Conservation (phyloP, 2,329 filamentous ascomycete species). For the Diaporthe batatas region DNA sequence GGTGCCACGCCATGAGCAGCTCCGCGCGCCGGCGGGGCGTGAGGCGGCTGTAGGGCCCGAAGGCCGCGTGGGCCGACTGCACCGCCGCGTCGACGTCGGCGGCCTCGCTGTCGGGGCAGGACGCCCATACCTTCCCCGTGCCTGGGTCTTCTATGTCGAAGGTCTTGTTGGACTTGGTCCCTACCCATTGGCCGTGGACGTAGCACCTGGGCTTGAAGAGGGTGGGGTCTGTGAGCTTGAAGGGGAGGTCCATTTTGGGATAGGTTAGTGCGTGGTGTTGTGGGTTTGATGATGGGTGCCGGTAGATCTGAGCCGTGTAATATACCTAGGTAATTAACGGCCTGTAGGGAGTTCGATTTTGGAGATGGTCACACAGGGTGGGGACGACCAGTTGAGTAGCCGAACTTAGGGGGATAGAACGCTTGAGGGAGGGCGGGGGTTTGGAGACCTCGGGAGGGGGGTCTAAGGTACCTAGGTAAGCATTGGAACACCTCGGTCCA, state of each 20-base stretch:
- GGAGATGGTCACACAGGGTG: constrained; percentile 22
- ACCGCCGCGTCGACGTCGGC: constrained; percentile 56
- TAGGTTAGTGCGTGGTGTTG: not conserved
- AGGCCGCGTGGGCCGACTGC: constrained; percentile 52
- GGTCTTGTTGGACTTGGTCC: constrained; percentile 59
- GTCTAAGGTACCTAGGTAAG: not conserved
- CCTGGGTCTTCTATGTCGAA: constrained; percentile 69
- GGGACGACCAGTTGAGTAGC: constrained; percentile 2
- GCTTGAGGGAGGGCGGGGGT: constrained; percentile 19
- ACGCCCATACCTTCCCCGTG: constrained; percentile 62
- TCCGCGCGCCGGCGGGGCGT: constrained; percentile 54
- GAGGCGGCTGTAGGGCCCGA: constrained; percentile 55
- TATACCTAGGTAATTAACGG: constrained; percentile 6
- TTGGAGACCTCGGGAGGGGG: constrained; percentile 5
- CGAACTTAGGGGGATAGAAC: not conserved
- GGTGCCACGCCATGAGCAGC: constrained; percentile 54
- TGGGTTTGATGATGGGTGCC: not conserved
- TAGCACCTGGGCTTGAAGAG: constrained; percentile 64
- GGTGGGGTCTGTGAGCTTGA: constrained; percentile 60
- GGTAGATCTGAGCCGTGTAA: not conserved
- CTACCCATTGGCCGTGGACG: constrained; percentile 62
- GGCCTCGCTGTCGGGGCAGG: constrained; percentile 61
- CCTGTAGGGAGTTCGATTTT: not conserved
- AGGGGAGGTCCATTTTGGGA: constrained; percentile 49
- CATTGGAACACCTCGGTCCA: constrained; percentile 2